Percentiles rank a stretch among this genome's conserved stretches.
phyloP scores from a whole-genome alignment of 768 basidiomycete genomes.

The Leccinum sublutescens region DNA sequence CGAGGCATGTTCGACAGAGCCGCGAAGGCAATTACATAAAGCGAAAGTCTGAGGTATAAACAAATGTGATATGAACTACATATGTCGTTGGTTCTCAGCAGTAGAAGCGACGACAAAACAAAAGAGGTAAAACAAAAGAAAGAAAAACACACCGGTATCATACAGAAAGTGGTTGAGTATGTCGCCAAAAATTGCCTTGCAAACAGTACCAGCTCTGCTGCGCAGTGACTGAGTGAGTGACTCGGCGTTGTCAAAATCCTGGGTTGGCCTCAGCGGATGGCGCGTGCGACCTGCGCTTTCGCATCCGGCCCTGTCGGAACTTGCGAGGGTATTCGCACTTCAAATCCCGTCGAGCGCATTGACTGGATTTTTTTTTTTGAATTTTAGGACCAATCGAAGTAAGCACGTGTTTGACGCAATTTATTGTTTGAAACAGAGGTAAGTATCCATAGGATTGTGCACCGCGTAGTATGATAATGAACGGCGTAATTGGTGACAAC shows the following conservation, averaged over 20 bases:
- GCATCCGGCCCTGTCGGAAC: constrained; percentile 62
- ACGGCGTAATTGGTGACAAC: background rate
- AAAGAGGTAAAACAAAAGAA: too few species aligned
- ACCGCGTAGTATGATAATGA: background rate
- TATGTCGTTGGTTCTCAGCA: too few species aligned
- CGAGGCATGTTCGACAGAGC: too few species aligned
- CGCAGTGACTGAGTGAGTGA: too few species aligned
- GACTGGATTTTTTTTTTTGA: constrained; percentile 39
- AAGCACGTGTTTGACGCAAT: constrained; percentile 13
- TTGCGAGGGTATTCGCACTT: constrained; percentile 70
- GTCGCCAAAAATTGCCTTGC: too few species aligned
- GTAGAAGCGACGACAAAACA: too few species aligned
- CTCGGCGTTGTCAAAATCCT: background rate
- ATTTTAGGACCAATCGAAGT: constrained; percentile 12
- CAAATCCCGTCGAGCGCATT: constrained; percentile 68
- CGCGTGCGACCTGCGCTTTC: constrained; percentile 38
- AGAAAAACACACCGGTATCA: too few species aligned
- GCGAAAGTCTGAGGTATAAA: too few species aligned
- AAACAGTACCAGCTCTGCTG: too few species aligned
- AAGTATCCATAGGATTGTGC: background rate
- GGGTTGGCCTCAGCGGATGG: constrained; percentile 24
- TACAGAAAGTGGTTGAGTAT: too few species aligned
- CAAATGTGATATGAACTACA: too few species aligned
- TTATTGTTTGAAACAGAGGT: constrained; percentile 10
- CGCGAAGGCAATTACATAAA: too few species aligned